Evolutionary conservation across 2,329 filamentous ascomycete genomes (phyloP).

Genomic region (Ceratocystis cacaofunesta): DNA sequence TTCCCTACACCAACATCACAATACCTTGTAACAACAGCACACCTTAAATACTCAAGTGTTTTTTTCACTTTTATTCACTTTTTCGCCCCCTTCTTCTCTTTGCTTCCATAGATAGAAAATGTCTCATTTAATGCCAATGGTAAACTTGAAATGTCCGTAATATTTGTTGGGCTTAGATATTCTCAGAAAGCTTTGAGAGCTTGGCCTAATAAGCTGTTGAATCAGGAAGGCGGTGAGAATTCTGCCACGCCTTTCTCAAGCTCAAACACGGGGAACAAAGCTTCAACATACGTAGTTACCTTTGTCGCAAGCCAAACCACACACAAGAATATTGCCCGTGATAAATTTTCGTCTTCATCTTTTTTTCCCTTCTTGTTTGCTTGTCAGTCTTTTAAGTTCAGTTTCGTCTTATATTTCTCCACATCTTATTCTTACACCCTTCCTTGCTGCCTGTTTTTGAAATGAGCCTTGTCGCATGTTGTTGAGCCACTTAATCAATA

Average conservation of each 20-base stretch:
- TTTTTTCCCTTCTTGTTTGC: not conserved
- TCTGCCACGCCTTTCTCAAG: conserved; percentile 7
- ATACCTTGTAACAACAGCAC: conserved; percentile 4
- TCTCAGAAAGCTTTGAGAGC: not conserved
- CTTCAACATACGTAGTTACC: conserved; percentile 2
- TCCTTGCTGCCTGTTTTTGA: not conserved
- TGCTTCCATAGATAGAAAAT: not conserved
- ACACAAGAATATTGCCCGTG: not conserved
- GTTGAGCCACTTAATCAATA: conserved; percentile 1
- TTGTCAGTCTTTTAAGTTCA: not conserved
- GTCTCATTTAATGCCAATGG: not conserved
- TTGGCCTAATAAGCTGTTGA: conserved; percentile 1
- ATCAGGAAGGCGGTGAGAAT: conserved; percentile 12
- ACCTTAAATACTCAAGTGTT: not conserved
- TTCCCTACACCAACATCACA: not conserved
- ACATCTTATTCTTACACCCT: not conserved
- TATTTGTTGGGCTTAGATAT: not conserved
- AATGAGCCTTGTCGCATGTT: conserved; percentile 7
- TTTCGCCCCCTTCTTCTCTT: not conserved
- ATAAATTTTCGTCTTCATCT: not conserved
- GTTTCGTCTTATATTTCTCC: not conserved
- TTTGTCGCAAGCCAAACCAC: not conserved
- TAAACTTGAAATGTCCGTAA: not conserved
- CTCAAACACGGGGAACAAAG: conserved; percentile 5
- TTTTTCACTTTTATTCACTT: not conserved